phyloP scores from a whole-genome alignment of 2,329 filamentous ascomycete species.

The Sporothrix humicola region DNA sequence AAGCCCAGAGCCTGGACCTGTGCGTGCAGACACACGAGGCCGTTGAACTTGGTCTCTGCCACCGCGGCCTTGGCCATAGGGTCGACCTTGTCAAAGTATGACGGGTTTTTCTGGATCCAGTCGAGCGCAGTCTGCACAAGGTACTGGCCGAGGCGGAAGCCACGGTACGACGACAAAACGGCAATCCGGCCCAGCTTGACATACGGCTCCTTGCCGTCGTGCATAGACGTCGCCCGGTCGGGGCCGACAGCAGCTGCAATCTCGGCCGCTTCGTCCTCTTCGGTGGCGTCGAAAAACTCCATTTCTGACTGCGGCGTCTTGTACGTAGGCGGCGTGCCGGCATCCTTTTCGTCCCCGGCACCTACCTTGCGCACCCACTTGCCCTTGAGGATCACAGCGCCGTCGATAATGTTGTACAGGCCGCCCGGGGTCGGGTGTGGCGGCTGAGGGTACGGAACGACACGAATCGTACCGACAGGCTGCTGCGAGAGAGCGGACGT shows the following conservation, averaged over 20 bases:
- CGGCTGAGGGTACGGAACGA: conserved; percentile 80
- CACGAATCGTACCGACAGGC: conserved; percentile 76
- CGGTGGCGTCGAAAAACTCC: conserved; percentile 33
- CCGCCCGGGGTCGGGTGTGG: conserved; percentile 63
- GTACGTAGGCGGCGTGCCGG: conserved; percentile 4
- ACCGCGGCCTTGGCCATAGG: conserved; percentile 44
- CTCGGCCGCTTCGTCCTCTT: conserved; percentile 31
- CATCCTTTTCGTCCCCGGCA: conserved; percentile 8
- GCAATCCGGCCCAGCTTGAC: conserved; percentile 82
- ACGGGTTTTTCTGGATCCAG: conserved; percentile 70
- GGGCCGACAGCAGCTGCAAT: conserved; percentile 38
- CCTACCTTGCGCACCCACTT: conserved; percentile 40
- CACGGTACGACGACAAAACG: conserved; percentile 68
- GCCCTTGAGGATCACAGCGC: conserved; percentile 44
- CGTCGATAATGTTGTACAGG: conserved; percentile 51
- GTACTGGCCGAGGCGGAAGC: conserved; percentile 66
- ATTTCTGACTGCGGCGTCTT: conserved; percentile 39
- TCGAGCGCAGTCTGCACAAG: conserved; percentile 70
- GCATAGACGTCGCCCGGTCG: conserved; percentile 57
- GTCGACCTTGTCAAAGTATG: conserved; percentile 58
- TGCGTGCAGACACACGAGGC: conserved; percentile 79
- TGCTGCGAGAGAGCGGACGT: conserved; percentile 43
- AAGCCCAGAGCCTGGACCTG: conserved; percentile 68
- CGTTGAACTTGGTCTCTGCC: conserved; percentile 64
- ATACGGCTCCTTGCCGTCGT: conserved; percentile 73